Evolutionary conservation across 352 stramenopile species (phyloP).

Genomic region (Pythium rishiriense): DNA sequence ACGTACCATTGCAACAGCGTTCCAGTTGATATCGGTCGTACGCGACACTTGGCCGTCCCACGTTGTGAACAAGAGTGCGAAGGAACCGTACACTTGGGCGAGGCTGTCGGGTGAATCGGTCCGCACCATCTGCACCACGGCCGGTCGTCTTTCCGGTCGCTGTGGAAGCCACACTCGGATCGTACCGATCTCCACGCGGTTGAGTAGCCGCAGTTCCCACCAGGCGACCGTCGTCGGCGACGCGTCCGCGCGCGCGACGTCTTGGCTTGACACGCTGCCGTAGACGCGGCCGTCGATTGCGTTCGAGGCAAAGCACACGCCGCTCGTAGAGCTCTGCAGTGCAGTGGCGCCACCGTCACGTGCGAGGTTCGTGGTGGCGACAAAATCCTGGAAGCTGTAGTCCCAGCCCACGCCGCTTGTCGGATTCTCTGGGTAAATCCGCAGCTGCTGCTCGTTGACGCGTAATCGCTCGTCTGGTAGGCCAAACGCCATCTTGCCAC

Average conservation of each 20-base stretch:
- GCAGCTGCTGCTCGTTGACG: conserved; percentile 47
- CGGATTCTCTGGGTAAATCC: conserved; percentile 41
- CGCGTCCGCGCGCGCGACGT: conserved; percentile 47
- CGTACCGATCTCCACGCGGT: conserved; percentile 47
- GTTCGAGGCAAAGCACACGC: conserved; percentile 45
- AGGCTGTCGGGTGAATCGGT: conserved; percentile 41
- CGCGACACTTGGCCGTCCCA: conserved; percentile 25
- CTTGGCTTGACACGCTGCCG: conserved; percentile 42
- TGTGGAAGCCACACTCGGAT: conserved; percentile 56
- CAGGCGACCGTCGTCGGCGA: conserved; percentile 38
- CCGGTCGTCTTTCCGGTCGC: conserved; percentile 24
- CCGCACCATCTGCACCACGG: conserved; percentile 31
- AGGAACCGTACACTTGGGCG: conserved; percentile 38
- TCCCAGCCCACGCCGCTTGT: conserved; percentile 71
- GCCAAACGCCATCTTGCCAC: conserved; percentile 42
- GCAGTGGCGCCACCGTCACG: conserved; percentile 47
- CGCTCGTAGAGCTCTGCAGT: conserved; percentile 70
- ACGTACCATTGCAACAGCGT: conserved; percentile 55
- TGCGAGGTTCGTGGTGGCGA: conserved; percentile 47
- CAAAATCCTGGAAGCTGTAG: conserved; percentile 67
- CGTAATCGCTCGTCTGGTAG: conserved; percentile 37
- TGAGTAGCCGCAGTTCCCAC: conserved; percentile 69
- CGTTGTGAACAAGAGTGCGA: conserved; percentile 43
- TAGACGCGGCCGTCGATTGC: conserved; percentile 67
- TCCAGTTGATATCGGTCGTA: conserved; percentile 44